phyloP scores from a whole-genome alignment of 331 rosid genomes.

The Phaseolus coccineus region DNA sequence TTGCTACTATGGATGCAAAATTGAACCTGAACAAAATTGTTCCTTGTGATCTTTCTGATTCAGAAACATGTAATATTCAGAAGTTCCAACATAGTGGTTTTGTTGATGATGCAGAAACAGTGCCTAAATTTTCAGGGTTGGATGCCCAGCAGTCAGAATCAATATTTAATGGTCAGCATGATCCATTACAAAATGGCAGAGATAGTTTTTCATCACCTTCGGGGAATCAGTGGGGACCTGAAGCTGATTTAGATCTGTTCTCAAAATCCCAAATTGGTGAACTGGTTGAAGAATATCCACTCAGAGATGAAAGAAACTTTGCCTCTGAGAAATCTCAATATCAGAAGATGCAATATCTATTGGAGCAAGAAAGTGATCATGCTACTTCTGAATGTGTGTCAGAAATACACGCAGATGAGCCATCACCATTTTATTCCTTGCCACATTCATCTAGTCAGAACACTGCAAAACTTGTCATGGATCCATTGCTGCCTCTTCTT shows the following conservation, averaged over 20 bases:
- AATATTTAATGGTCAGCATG: conserved; percentile 43
- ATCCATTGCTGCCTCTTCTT: conserved; percentile 53
- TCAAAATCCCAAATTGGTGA: conserved; percentile 56
- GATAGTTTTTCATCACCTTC: conserved; percentile 47
- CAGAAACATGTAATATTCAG: conserved; percentile 46
- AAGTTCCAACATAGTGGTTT: conserved; percentile 44
- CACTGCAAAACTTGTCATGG: conserved; percentile 41
- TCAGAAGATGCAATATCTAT: conserved; percentile 47
- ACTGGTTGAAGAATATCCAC: conserved; percentile 44
- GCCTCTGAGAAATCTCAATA: conserved; percentile 52
- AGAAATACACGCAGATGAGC: conserved; percentile 52
- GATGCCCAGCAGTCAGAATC: conserved; percentile 48
- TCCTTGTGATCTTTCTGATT: conserved; percentile 48
- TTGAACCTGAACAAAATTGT: conserved; percentile 44
- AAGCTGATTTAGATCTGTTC: conserved; percentile 48
- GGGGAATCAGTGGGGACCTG: conserved; percentile 50
- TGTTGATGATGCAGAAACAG: conserved; percentile 44
- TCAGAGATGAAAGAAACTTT: conserved; percentile 42
- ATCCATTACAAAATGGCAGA: conserved; percentile 44
- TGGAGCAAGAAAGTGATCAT: conserved; percentile 49
- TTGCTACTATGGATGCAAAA: conserved; percentile 48
- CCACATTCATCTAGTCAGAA: conserved; percentile 51
- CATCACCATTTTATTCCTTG: conserved; percentile 43
- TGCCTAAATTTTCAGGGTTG: conserved; percentile 48
- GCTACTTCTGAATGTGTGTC: conserved; percentile 46